Percentiles rank a stretch among this genome's conserved stretches.
phyloP scores from a whole-genome alignment of 164 flowering plant genomes.

The Santalum album region DNA sequence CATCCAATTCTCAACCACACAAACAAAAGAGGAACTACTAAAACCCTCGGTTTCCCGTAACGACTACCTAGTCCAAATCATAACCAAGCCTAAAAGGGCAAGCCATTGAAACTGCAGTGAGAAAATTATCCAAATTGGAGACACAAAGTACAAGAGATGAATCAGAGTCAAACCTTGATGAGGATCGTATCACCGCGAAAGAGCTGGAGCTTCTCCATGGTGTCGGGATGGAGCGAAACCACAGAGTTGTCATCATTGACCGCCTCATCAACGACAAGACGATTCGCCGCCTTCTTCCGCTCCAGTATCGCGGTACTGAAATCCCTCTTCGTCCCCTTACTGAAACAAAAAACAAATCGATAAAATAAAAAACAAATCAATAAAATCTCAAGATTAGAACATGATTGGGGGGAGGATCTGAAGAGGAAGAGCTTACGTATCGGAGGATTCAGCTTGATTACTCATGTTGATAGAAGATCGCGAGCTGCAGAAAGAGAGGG shows the following conservation, averaged over 20 bases:
- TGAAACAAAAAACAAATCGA: constrained; percentile 12
- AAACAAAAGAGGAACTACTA: neutral
- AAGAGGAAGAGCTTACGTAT: neutral
- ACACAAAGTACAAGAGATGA: neutral
- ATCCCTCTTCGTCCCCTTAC: constrained; percentile 66
- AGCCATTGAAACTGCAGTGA: neutral
- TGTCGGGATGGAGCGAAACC: constrained; percentile 61
- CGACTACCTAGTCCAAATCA: constrained; percentile 5
- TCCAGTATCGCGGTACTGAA: constrained; percentile 80
- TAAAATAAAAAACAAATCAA: neutral
- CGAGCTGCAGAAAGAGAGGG: neutral
- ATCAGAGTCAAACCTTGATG: constrained; percentile 41
- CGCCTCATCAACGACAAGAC: constrained; percentile 75
- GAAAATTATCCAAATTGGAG: neutral
- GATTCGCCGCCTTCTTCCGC: constrained; percentile 74
- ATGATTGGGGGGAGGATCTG: too few relatives aligned
- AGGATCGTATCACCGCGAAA: constrained; percentile 78
- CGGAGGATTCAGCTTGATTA: neutral
- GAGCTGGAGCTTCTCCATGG: constrained; percentile 84
- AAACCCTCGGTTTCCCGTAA: neutral
- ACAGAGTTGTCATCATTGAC: constrained; percentile 77
- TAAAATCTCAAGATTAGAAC: neutral
- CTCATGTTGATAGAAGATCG: neutral
- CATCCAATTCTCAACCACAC: neutral
- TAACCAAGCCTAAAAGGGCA: neutral